Percentiles rank a stretch among this genome's conserved stretches.
These are phyloP conservation scores for Geotrichum restrictum DNA, from an alignment of 1,139 yeast genomes.

Conservation along the genomic window DNA sequence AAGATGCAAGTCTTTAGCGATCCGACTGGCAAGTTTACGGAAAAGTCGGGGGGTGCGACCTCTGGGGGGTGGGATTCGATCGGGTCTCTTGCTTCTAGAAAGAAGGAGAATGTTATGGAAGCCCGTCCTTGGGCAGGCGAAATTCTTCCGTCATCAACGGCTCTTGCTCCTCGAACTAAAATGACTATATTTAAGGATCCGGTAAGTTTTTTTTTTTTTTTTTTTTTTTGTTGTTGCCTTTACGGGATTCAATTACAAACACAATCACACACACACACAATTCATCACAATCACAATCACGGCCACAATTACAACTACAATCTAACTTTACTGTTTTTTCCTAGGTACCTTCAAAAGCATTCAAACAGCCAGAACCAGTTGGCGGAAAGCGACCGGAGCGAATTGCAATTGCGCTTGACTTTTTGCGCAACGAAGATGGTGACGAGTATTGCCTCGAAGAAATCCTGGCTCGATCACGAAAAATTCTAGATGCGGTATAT, in stretches of 20 bases:
- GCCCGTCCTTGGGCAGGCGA: constrained; percentile 72
- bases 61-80: constrained; percentile 48
- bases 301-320: no score
- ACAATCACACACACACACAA: no score
- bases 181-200: constrained; percentile 44
- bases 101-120: constrained; percentile 60
- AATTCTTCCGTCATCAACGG: constrained; percentile 42
- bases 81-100: constrained; percentile 50
- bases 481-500: constrained; percentile 27
- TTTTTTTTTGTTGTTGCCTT: no score
- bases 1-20: constrained; percentile 37
- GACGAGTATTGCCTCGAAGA: constrained; percentile 63
- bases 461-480: constrained; percentile 50
- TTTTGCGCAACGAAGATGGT: constrained; percentile 43
- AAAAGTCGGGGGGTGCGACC: constrained; percentile 24
- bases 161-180: constrained; percentile 30
- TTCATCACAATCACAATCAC: no score
- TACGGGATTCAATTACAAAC: no score
- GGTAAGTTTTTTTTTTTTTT: constrained; percentile 21
- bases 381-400: constrained; percentile 54
- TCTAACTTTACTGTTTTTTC: not conserved
- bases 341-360: not conserved
- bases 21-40: constrained; percentile 28
- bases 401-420: constrained; percentile 49
- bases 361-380: constrained; percentile 20